Conservation (phyloP, 2,329 filamentous ascomycete species). For the Nemania sp. region DNA sequence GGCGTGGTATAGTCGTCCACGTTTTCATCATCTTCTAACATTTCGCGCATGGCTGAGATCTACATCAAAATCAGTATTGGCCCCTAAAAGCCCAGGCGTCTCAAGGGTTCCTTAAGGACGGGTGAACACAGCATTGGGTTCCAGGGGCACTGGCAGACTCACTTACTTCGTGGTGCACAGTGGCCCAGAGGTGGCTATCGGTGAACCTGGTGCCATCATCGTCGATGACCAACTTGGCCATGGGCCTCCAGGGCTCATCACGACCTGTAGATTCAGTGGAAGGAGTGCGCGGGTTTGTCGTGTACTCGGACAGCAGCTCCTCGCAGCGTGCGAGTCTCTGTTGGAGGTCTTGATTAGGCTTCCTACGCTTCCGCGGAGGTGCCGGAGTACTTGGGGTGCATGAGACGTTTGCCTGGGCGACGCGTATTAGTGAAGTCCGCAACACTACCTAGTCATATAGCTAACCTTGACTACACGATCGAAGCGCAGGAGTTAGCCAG, state of each 20-base stretch:
- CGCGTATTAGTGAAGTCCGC: slow-evolving; percentile 19
- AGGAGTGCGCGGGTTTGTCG: slow-evolving; percentile 40
- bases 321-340: slow-evolving; percentile 64
- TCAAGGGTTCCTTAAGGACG: not conserved
- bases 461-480: slow-evolving; percentile 52
- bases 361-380: slow-evolving; percentile 61
- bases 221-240: slow-evolving; percentile 60
- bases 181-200: slow-evolving; percentile 59
- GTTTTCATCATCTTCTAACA: slow-evolving; percentile 59
- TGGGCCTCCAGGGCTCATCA: slow-evolving; percentile 49
- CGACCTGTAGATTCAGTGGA: slow-evolving; percentile 34
- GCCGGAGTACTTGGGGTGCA: slow-evolving; percentile 65
- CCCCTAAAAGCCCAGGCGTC: not conserved
- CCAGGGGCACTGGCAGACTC: not conserved
- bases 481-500: slow-evolving; percentile 8
- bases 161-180: slow-evolving; percentile 61
- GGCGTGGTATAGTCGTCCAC: slow-evolving; percentile 49
- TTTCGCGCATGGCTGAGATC: slow-evolving; percentile 63
- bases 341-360: slow-evolving; percentile 65
- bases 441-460: slow-evolving; percentile 7
- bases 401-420: slow-evolving; percentile 57
- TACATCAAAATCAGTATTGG: slow-evolving; percentile 33
- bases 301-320: slow-evolving; percentile 62
- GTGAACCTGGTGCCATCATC: slow-evolving; percentile 61
- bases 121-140: not conserved